Base-by-base conservation (phyloP, 2,329 filamentous ascomycete species). In the Thermochaetoides dissita region DNA sequence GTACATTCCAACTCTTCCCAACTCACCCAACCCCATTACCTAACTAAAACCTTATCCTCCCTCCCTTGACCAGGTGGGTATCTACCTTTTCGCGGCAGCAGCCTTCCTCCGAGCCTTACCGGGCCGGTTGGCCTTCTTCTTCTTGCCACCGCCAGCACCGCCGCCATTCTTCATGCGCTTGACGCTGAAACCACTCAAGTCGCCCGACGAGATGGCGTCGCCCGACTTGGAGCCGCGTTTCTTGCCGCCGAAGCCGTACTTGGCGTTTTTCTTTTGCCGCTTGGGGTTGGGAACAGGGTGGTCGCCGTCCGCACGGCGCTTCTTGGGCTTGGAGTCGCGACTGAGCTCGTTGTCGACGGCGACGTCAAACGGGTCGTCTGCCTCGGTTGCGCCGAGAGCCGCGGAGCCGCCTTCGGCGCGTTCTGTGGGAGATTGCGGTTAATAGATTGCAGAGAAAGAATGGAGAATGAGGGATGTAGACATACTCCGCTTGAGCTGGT, bases 181-280 rank as follows among this genome's bases (percentile, higher is more conserved):
- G 33, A 71, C 72, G 42, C 81, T 87, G 67, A 93, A 96, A 1
- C 75, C 77, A 48, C 76, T 76, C 52, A 93, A 65, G 60, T 98
- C 91, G 47, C 76, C 81, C 37, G 79, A 87, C 50, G 84, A 93
- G 48, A 73, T 59, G 38, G 88, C 87, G 63, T 95, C 88, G 52
- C 86, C 86, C 47, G 87, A 94, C 76, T 98, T 98, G 43, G 72
- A 65, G 59, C 87, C 79, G 42, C 82, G 73, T 73, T 98, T 98
- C 77, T 94, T 95, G 54, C 91, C 91, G 46, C 91, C 91, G 57
- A 89, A 94, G 24, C 91, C 91, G 60, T 81, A 96, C 67, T 94
- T 95, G 51, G 84, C 74, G 59, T 98, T 81, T 69, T 93, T 94
- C 78, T 94, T 94, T 60, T 83, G 76, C 46, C 91, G 81, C 70